Evolutionary conservation across 2,329 filamentous ascomycete genomes (phyloP).

Genomic region (Madurella mycetomatis): DNA sequence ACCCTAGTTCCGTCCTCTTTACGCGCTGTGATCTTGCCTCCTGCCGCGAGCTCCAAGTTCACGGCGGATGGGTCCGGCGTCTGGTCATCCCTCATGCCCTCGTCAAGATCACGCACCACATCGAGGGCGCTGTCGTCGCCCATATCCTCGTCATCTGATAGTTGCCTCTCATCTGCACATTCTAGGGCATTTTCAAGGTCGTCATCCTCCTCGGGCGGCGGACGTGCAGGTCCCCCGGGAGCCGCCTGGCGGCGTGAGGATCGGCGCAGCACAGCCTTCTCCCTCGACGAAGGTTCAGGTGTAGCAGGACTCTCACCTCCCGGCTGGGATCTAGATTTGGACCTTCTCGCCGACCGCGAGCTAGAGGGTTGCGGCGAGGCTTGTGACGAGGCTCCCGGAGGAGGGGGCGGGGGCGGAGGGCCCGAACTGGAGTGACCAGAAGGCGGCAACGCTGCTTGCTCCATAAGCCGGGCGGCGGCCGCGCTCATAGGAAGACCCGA

Average conservation of each 20-base stretch:
- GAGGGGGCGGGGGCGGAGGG: constrained; percentile 35
- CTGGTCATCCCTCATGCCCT: constrained; percentile 70
- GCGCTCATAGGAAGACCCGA: constrained; percentile 56
- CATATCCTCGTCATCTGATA: constrained; percentile 67
- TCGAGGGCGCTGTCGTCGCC: constrained; percentile 68
- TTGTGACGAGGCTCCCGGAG: constrained; percentile 36
- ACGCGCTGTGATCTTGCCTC: constrained; percentile 82
- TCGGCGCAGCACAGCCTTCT: constrained; percentile 57
- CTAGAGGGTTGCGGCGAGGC: constrained; percentile 39
- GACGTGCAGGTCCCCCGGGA: constrained; percentile 48
- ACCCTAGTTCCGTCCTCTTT: constrained; percentile 89
- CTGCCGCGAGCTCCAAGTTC: constrained; percentile 82
- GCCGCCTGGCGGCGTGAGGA: constrained; percentile 58
- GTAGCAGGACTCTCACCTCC: constrained; percentile 39
- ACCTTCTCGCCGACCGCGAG: constrained; percentile 42
- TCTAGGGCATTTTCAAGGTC: constrained; percentile 69
- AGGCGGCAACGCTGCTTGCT: constrained; percentile 35
- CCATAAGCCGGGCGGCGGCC: constrained; percentile 44
- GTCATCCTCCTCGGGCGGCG: constrained; percentile 55
- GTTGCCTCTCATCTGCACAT: constrained; percentile 85
- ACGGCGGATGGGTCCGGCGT: constrained; percentile 81
- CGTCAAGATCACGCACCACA: constrained; percentile 86
- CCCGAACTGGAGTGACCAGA: constrained; percentile 25
- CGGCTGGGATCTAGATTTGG: constrained; percentile 44
- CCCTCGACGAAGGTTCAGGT: constrained; percentile 45